Conservation (phyloP, 1,284 basidiomycete genomes). For the Moesziomyces antarcticus region DNA sequence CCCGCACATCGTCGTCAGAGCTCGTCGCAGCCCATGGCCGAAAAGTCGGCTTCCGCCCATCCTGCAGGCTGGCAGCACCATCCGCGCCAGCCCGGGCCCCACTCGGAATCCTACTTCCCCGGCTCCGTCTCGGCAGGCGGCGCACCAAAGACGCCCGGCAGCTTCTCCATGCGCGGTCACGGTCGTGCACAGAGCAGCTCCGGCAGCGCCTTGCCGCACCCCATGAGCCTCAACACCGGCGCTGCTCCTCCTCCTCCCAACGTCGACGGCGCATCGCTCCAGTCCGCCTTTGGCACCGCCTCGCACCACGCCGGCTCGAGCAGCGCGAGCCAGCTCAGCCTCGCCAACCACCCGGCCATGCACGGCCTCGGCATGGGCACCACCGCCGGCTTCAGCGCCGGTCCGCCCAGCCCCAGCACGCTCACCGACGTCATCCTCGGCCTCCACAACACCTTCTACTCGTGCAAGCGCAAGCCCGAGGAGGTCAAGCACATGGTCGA, state of each 20-base stretch:
- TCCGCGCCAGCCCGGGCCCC: constrained; percentile 49
- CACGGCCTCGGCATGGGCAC: constrained; percentile 28
- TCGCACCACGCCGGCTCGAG: constrained; percentile 16
- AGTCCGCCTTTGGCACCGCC: constrained; percentile 25
- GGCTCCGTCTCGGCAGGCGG: constrained; percentile 11
- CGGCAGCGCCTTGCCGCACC: constrained; percentile 11
- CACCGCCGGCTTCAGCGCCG: constrained; percentile 28
- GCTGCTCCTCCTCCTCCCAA: constrained; percentile 23
- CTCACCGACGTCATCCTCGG: constrained; percentile 66
- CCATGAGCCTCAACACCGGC: constrained; percentile 34
- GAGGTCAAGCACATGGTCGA: constrained; percentile 64
- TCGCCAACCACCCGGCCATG: constrained; percentile 33
- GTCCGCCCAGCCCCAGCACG: constrained; percentile 65
- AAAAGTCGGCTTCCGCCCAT: constrained; percentile 14
- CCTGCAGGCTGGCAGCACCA: constrained; percentile 46
- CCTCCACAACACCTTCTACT: constrained; percentile 65
- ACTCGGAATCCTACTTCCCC: constrained; percentile 55
- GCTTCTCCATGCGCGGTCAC: constrained; percentile 40
- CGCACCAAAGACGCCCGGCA: constrained; percentile 35
- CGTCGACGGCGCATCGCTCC: constrained; percentile 26
- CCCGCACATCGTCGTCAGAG: constrained; percentile 20
- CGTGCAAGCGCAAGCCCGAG: constrained; percentile 60
- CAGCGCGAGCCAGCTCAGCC: constrained; percentile 29
- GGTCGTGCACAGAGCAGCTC: constrained; percentile 34
- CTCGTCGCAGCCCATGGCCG: constrained; percentile 22